These are phyloP conservation scores for Russula sp. DNA, from an alignment of 768 basidiomycete species.

Conservation along the genomic window DNA sequence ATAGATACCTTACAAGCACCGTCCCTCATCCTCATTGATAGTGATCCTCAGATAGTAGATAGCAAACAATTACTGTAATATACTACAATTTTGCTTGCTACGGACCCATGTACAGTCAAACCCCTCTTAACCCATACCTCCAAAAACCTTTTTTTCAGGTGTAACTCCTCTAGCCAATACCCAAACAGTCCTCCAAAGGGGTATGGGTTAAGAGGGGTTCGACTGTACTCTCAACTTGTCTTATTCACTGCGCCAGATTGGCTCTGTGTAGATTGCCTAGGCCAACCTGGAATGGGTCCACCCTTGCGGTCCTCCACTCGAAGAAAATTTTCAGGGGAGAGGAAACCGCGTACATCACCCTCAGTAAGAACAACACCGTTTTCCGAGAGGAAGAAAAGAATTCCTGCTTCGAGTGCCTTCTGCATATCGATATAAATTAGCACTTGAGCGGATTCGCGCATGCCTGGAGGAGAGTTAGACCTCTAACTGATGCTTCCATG, in stretches of 20 bases:
- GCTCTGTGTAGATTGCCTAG: not conserved
- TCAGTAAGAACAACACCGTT: slow-evolving; percentile 89
- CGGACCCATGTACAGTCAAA: too few relatives aligned
- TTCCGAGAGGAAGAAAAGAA: slow-evolving; percentile 72
- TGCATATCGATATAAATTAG: slow-evolving; percentile 79
- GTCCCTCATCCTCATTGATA: not conserved
- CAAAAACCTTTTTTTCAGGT: too few relatives aligned
- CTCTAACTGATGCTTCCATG: not conserved
- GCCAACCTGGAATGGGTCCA: slow-evolving; percentile 33
- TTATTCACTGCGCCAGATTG: slow-evolving; percentile 9
- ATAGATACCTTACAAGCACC: not conserved
- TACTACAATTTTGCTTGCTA: not conserved
- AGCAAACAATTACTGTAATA: not conserved
- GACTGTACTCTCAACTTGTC: slow-evolving; percentile 1
- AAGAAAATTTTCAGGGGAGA: slow-evolving; percentile 63
- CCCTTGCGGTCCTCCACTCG: slow-evolving; percentile 57
- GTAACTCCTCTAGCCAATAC: too few relatives aligned
- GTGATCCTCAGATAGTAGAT: slow-evolving; percentile 1
- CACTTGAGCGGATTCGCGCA: slow-evolving; percentile 73
- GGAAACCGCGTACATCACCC: slow-evolving; percentile 62
- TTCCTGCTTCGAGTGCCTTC: slow-evolving; percentile 63
- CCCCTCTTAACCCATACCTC: too few relatives aligned
- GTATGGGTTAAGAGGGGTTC: too few relatives aligned
- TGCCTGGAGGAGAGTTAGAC: slow-evolving; percentile 49
- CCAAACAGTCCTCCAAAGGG: too few relatives aligned